Percentiles rank a stretch among this genome's conserved stretches.
These are phyloP conservation scores for Suaeda aralocaspica DNA, from an alignment of 148 eudicot species.

Conservation along the genomic window DNA sequence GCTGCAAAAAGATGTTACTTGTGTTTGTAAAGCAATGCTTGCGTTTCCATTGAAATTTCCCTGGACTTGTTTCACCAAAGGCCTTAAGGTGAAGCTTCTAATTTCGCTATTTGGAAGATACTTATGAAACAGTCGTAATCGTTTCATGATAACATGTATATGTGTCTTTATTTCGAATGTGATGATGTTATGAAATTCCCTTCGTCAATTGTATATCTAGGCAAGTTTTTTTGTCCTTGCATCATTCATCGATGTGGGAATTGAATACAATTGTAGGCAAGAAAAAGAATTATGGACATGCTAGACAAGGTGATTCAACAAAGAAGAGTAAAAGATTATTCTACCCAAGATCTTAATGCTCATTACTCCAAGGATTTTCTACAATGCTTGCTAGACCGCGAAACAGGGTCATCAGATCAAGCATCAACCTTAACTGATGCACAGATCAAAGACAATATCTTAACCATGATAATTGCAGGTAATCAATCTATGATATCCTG, in stretches of 20 bases:
- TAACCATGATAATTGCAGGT: conserved; percentile 63
- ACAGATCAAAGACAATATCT: conserved; percentile 49
- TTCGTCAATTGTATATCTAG: too few species aligned
- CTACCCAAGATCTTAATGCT: neutral
- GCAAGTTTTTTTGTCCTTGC: neutral
- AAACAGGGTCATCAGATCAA: conserved; percentile 11
- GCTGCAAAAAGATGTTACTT: conserved; percentile 36
- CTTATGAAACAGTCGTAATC: too few species aligned
- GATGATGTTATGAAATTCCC: too few species aligned
- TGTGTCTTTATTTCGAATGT: neutral
- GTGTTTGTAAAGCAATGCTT: conserved; percentile 46
- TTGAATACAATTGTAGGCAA: conserved; percentile 28
- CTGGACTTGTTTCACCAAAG: conserved; percentile 35
- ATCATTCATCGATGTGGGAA: neutral
- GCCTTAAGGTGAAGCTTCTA: conserved; percentile 35
- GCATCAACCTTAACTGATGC: conserved; percentile 26
- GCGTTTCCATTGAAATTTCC: conserved; percentile 37
- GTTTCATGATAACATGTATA: too few species aligned
- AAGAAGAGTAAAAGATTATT: conserved; percentile 27
- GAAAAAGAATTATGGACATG: conserved; percentile 38
- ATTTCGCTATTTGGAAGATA: neutral
- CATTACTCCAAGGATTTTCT: conserved; percentile 29
- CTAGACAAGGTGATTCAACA: conserved; percentile 35
- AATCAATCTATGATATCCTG: neutral
- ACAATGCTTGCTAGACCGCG: conserved; percentile 11